Evolutionary conservation across 2,329 filamentous ascomycete genomes (phyloP), one percentile per base, ranked within the genome.

Genomic region (Westerdykella sp.): DNA sequence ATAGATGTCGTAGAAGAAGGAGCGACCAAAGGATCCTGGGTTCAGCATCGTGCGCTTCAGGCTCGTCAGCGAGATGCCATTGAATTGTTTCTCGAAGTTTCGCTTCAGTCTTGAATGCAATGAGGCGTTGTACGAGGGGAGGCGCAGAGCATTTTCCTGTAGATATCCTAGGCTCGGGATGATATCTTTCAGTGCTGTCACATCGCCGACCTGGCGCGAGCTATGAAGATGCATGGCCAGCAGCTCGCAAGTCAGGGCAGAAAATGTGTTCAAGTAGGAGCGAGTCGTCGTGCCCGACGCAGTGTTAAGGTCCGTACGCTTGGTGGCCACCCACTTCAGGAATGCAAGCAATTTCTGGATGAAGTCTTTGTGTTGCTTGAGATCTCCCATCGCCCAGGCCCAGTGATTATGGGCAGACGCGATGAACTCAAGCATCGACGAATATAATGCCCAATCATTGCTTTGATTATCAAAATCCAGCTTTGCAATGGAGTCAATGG

Each of bases 161-260:
- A 87, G 87, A 69, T 93, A 96, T 41, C 83, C 78, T 6, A 98
- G 70, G 50, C 89, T 83, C 22, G 81, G 76, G 14, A 89, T 75
- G 1, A 97, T 71, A 9, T 80, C 80, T 53, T 83, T 84, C 18
- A 88, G 78, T 44, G 91, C 79, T 0, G 73, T 71, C 30, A 75
- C 71, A 54, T 86, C 81, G 10, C 85, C 83, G 47, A 83, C 78
- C 62, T 95, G 87, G 35, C 89, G 84, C 15, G 86, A 79, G 56
- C 87, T 84, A 60, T 96, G 94, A 14, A 97, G 73, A 65, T 95
- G 87, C 77, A 97, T 89, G 3, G 90, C 86, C 46, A 95, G 81
- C 34, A 93, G 85, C 62, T 97, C 89, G 12, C 87, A 87, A 50
- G 95, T 77, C 48, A 88, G 83, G 3, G 89, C 85, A 4, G 89